Evolutionary conservation across 441 rosid genomes (phyloP), one percentile per base, ranked within the genome.

Genomic region (Populus hybrid): DNA sequence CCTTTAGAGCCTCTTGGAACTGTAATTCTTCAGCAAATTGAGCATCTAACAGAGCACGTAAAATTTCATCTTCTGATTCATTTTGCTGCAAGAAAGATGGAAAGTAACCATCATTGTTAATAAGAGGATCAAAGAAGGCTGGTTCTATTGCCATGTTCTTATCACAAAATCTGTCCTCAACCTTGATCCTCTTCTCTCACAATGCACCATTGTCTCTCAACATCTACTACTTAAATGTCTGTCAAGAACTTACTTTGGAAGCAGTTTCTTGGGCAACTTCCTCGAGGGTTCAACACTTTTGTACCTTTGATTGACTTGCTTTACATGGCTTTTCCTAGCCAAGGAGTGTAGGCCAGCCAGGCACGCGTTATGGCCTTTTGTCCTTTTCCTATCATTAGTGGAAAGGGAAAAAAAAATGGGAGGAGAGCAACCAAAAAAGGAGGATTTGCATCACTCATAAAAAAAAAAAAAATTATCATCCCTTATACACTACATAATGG

Each of bases 1-100:
- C 61, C 28, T 78, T 66, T 26, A 66, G 6, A 4, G 57, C 53
- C 32, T 72, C 80, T 26, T 71, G n/a, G 35, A 78, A 67, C 76
- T 66, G 76, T 12, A 72, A 10, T 65, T 67, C 26, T 34, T 50
- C 59, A 9, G 76, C 72, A 20, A 72, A 66, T 21, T 65, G 20
- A 72, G 76, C 57, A 23, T 72, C 68, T 5, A 50, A 6, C 9
- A 67, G 21, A 12, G 21, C 24, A 3, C 7, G 69, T 8, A 12
- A 57, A 16, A 46, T 6, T n/a, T 71, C 57, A 11, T 50, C 18
- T 3, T 71, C 63, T 35, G 20, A 40, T 26, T 78, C 73, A 18
- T 21, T 18, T 26, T 50, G 16, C 42, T 18, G 50, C 3, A 24
- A 20, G 61, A 78, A 71, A 77, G 63, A 12, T 23, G 53, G 67